Percentiles rank a stretch among this genome's conserved stretches.
Evolutionary conservation across 306 rosid species (phyloP).

Genomic region (Lathyrus tuberosus): DNA sequence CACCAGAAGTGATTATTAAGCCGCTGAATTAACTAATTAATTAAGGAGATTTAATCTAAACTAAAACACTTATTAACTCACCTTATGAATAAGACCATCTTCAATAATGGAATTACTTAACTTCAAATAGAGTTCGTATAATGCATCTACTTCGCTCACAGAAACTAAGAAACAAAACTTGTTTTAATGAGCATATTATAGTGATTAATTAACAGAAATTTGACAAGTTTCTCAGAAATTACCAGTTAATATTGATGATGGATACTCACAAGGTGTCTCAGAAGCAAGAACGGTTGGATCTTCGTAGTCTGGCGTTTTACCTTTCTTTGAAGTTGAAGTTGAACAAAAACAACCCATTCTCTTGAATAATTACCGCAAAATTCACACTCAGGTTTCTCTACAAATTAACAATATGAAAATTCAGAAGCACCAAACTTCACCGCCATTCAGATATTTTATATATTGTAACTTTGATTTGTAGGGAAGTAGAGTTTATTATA

Average conservation of each 20-base stretch:
- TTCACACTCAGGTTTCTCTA: conserved; percentile 27
- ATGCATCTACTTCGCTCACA: not conserved
- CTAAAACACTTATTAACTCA: not conserved
- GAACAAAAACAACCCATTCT: conserved; percentile 80
- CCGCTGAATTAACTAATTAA: not conserved
- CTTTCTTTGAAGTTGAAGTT: conserved; percentile 48
- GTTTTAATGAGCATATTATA: not conserved
- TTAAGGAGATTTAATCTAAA: too few relatives aligned
- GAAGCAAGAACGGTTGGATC: conserved; percentile 81
- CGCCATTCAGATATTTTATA: too few relatives aligned
- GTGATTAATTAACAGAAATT: not conserved
- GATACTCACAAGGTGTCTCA: conserved; percentile 85
- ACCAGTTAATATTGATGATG: conserved; percentile 34
- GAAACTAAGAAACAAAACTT: not conserved
- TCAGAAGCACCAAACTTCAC: not conserved
- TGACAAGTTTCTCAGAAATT: not conserved
- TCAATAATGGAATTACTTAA: not conserved
- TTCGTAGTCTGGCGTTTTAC: conserved; percentile 60
- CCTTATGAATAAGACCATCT: not conserved
- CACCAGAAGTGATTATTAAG: not conserved
- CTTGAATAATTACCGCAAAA: conserved; percentile 35
- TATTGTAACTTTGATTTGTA: too few relatives aligned
- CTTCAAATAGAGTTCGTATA: not conserved
- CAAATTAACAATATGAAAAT: not conserved
- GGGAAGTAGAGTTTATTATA: too few relatives aligned